Conservation (phyloP, 1,139 yeast species). For the Kodamaea sp. region DNA sequence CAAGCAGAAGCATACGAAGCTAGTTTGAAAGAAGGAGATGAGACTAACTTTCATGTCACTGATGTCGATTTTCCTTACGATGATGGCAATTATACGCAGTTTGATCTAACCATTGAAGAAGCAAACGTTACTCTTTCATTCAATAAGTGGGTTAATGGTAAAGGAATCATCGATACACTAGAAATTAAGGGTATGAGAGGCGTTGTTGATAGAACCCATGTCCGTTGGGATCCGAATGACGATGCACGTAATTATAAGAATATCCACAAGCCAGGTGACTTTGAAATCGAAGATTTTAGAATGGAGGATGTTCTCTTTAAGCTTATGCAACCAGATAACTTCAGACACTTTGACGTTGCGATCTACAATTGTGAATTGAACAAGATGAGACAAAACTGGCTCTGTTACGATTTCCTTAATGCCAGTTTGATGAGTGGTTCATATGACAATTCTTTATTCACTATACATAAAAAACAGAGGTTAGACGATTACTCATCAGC, state of each 20-base stretch:
- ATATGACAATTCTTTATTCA: conserved; percentile 88
- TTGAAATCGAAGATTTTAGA: conserved; percentile 78
- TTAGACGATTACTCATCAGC: conserved; percentile 37
- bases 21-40: conserved; percentile 18
- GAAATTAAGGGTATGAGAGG: conserved; percentile 87
- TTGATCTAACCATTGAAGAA: conserved; percentile 84
- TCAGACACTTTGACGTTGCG: conserved; percentile 82
- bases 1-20: conserved; percentile 63
- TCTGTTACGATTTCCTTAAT: conserved; percentile 78
- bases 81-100: conserved; percentile 94
- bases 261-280: conserved; percentile 78
- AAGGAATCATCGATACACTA: conserved; percentile 79
- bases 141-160: conserved; percentile 84
- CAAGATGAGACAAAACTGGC: conserved; percentile 83
- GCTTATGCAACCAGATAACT: conserved; percentile 72
- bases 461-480: conserved; percentile 76
- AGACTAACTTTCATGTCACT: conserved; percentile 14
- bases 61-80: conserved; percentile 38
- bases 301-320: conserved; percentile 85
- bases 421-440: conserved; percentile 87
- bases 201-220: conserved; percentile 85
- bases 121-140: conserved; percentile 78
- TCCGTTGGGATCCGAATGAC: conserved; percentile 76
- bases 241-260: conserved; percentile 81
- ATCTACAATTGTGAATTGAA: conserved; percentile 82